Evolutionary conservation across 345 rosid genomes (phyloP).

Genomic region (Citrus unshiu): DNA sequence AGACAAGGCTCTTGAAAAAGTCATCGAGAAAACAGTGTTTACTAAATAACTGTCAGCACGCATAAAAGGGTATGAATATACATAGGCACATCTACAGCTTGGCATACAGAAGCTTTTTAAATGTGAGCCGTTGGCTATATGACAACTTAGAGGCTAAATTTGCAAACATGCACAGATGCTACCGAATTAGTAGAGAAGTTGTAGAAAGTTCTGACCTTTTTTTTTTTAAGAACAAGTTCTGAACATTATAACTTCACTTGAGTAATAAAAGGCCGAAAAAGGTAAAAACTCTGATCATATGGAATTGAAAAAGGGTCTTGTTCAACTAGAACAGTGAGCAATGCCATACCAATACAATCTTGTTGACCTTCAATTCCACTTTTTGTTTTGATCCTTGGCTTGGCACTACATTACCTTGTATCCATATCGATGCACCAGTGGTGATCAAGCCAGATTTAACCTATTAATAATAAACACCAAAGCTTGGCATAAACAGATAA

Average conservation of each 20-base stretch:
- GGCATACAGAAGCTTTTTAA: neutral
- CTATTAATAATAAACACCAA: conserved; percentile 35
- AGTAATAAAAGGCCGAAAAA: neutral
- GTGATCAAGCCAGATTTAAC: conserved; percentile 75
- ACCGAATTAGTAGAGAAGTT: no score
- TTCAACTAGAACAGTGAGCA: neutral
- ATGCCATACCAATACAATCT: conserved; percentile 62
- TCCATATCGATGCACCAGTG: conserved; percentile 82
- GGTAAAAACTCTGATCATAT: neutral
- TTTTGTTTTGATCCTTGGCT: conserved; percentile 97
- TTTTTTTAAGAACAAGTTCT: neutral
- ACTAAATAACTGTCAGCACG: neutral
- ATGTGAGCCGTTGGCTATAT: neutral
- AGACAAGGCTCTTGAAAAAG: neutral
- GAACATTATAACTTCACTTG: neutral
- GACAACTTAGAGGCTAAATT: neutral
- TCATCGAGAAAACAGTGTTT: neutral
- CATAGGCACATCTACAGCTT: neutral
- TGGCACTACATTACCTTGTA: conserved; percentile 73
- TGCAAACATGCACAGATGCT: neutral
- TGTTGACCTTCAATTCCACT: conserved; percentile 78
- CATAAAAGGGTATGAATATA: neutral
- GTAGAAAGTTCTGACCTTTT: no score
- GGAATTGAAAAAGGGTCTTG: neutral
- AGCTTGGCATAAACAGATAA: conserved; percentile 18